These are phyloP conservation scores for Schwanniomyces yamadae DNA, from an alignment of 805 yeast genomes.

Conservation along the genomic window DNA sequence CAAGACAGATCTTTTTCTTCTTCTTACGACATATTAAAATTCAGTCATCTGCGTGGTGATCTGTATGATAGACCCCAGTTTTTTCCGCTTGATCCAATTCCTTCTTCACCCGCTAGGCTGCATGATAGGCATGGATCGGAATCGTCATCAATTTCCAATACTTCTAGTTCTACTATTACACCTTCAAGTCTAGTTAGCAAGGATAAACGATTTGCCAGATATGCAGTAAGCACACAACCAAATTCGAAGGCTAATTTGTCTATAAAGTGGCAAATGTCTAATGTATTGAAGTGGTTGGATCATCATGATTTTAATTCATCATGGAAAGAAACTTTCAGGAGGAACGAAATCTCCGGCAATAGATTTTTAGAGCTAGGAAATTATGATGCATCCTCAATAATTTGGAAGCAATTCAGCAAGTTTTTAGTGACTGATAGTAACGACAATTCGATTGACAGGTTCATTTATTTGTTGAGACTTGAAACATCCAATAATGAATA, in stretches of 20 bases:
- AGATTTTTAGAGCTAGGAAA: constrained; percentile 66
- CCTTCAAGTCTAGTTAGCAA: constrained; percentile 18
- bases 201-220: constrained; percentile 41
- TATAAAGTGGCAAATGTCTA: constrained; percentile 68
- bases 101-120: background rate
- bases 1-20: no score
- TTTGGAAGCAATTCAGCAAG: constrained; percentile 47
- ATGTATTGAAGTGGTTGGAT: constrained; percentile 68
- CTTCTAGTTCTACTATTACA: constrained; percentile 27
- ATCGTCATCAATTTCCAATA: constrained; percentile 31
- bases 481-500: constrained; percentile 11
- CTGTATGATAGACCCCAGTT: background rate
- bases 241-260: constrained; percentile 36
- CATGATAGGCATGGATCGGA: constrained; percentile 32
- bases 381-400: constrained; percentile 49
- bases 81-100: background rate
- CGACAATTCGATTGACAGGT: constrained; percentile 55
- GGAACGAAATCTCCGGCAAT: constrained; percentile 58
- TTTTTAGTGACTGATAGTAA: constrained; percentile 40
- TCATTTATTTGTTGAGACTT: constrained; percentile 18
- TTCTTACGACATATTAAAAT: no score
- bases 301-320: constrained; percentile 64
- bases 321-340: constrained; percentile 69
- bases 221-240: constrained; percentile 41
- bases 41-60: no score